These are phyloP conservation scores for Salvia rosmarinus DNA, from an alignment of 257 asterid genomes.

Conservation along the genomic window DNA sequence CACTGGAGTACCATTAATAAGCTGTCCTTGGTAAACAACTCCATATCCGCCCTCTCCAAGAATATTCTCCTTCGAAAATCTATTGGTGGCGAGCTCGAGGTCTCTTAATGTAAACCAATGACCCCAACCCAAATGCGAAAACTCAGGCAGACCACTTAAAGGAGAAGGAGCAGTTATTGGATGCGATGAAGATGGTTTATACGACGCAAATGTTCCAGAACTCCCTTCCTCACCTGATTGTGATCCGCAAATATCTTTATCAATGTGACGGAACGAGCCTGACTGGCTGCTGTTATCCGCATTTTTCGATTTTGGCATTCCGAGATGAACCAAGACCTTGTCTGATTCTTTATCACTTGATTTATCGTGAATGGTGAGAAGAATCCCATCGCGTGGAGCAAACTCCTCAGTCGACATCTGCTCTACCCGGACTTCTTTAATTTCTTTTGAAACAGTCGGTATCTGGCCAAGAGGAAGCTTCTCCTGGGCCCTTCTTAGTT, in stretches of 20 bases:
- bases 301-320: conserved; percentile 54
- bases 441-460: conserved; percentile 83
- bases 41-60: conserved; percentile 98
- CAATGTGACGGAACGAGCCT: conserved; percentile 70
- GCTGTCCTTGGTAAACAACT: conserved; percentile 79
- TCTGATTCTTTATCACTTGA: conserved; percentile 76
- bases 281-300: conserved; percentile 69
- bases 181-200: conserved; percentile 66
- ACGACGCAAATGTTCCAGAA: conserved; percentile 57
- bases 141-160: conserved; percentile 82
- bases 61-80: conserved; percentile 89
- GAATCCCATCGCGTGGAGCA: conserved; percentile 72
- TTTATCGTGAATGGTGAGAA: conserved; percentile 81
- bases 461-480: conserved; percentile 68
- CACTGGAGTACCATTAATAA: conserved; percentile 81
- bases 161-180: conserved; percentile 88
- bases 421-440: conserved; percentile 93
- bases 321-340: conserved; percentile 76
- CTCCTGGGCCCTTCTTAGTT: conserved; percentile 51
- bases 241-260: conserved; percentile 67
- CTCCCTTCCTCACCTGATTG: conserved; percentile 91
- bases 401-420: conserved; percentile 67
- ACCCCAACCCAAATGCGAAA: conserved; percentile 99
- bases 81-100: conserved; percentile 78
- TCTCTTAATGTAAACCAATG: conserved; percentile 96